Percentiles rank a stretch among this genome's conserved stretches.
phyloP scores from a whole-genome alignment of 441 rosid genomes.

The Bocquillonia castaneifolia region DNA sequence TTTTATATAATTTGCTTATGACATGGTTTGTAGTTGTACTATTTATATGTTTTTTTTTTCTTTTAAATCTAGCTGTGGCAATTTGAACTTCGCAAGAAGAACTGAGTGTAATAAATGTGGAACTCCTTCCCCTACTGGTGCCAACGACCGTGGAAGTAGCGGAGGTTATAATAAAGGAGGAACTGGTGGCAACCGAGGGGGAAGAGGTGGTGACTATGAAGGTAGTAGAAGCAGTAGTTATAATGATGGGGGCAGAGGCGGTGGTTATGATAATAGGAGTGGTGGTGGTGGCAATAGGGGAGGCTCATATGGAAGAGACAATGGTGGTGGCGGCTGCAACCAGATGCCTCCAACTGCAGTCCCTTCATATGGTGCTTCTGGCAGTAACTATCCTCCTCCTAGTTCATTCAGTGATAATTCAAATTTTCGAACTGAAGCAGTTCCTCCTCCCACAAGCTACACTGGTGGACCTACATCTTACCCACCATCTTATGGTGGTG shows the following conservation, averaged over 20 bases:
- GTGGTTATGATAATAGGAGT: constrained; percentile 37
- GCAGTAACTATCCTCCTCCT: constrained; percentile 52
- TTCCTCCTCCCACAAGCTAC: constrained; percentile 82
- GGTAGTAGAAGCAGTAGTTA: constrained; percentile 47
- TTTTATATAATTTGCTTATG: neutral
- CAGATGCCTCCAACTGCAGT: constrained; percentile 64
- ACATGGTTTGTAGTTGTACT: neutral
- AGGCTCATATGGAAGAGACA: constrained; percentile 19
- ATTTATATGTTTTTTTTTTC: constrained; percentile 6
- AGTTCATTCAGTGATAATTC: constrained; percentile 42
- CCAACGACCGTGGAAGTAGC: constrained; percentile 48
- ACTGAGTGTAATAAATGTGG: constrained; percentile 94
- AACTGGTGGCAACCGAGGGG: constrained; percentile 46
- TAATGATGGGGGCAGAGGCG: constrained; percentile 43
- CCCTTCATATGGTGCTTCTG: constrained; percentile 57
- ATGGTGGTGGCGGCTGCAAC: constrained; percentile 49
- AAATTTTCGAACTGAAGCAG: constrained; percentile 65
- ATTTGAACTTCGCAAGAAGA: constrained; percentile 89
- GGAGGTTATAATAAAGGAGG: constrained; percentile 51
- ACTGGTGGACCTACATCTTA: constrained; percentile 64
- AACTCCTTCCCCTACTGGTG: constrained; percentile 68
- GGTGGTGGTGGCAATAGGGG: constrained; percentile 30
- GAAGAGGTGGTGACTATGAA: constrained; percentile 51
- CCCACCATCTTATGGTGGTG: constrained; percentile 79
- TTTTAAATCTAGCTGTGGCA: constrained; percentile 71